phyloP scores from a whole-genome alignment of 2,329 filamentous ascomycete genomes.

The Pseudophaeomoniella oleicola region DNA sequence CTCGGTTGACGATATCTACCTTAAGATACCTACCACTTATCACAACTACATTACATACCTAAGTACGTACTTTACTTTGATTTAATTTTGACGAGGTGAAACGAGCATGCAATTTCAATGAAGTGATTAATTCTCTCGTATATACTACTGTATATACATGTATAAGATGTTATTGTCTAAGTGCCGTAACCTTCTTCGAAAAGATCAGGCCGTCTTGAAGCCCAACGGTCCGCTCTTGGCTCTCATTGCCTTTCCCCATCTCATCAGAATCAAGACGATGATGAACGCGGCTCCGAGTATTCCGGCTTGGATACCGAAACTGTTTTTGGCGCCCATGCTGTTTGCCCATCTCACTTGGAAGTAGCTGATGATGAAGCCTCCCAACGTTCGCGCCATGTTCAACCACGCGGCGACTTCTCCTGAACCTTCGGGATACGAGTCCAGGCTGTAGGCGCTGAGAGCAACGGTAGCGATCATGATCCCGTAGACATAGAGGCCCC shows the following conservation, averaged over 20 bases:
- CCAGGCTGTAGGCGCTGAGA: slow-evolving; percentile 37
- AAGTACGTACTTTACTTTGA: too few species aligned
- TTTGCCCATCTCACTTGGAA: slow-evolving; percentile 38
- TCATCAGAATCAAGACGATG: slow-evolving; percentile 24
- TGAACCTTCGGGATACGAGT: slow-evolving; percentile 40
- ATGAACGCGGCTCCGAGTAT: slow-evolving; percentile 23
- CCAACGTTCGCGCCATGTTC: slow-evolving; percentile 33
- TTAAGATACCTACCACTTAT: too few species aligned
- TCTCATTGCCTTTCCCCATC: slow-evolving; percentile 23
- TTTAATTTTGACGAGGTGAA: too few species aligned
- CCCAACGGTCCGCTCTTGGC: slow-evolving; percentile 19
- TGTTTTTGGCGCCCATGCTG: slow-evolving; percentile 26
- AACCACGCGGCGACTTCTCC: slow-evolving; percentile 40
- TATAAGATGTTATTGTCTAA: too few species aligned
- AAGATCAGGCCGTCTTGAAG: slow-evolving; percentile 16
- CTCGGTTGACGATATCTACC: too few species aligned
- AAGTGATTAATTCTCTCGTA: too few species aligned
- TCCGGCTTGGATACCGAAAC: slow-evolving; percentile 33
- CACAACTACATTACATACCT: too few species aligned
- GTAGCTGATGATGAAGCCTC: slow-evolving; percentile 33
- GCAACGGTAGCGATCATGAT: slow-evolving; percentile 24
- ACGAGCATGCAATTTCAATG: too few species aligned
- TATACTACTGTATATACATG: too few species aligned
- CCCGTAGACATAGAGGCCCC: slow-evolving; percentile 35
- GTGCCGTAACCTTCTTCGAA: too few species aligned